Base-by-base conservation (phyloP, 495 filamentous ascomycete genomes). In the Daldinia childiae region DNA sequence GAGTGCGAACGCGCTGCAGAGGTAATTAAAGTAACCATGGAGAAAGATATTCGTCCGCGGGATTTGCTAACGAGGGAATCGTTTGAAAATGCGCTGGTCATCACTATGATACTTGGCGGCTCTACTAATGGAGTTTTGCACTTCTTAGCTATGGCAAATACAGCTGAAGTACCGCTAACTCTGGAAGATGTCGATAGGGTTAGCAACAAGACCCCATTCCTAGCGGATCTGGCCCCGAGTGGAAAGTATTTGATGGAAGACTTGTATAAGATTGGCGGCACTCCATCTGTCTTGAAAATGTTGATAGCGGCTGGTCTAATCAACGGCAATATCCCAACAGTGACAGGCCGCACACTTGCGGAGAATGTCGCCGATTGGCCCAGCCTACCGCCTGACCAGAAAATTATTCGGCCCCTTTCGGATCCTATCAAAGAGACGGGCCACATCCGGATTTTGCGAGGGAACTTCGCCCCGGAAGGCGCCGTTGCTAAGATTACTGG, bases 401-500 rank as follows among this genome's bases (percentile, higher is more conserved):
- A 87, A 52, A 92, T 99, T 76, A 95, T 99, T 78, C 90, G 93
- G 1, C 89, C 91, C 0, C 80, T 98, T 11, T 80, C 84, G 54
- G 88, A 94, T 76, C 95, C 95, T 17, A 97, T 98, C 83, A 98
- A 97, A 79, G 54, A 82, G 1, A 92, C 90, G 9, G 95, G 95
- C 43, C 95, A 99, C 78, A 83, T 99, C 54, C 93, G 95, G 75
- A 92, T 99, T 55, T 86, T 99, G 9, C 87, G 87, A 55, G 95
- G 95, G 39, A 98, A 98, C 80, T 87, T 99, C 39, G 92, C 95
- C 2, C 95, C 95, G 0, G 91, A 91, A 36, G 95, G 95, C 36
- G 91, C 95, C 8, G 95, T 99, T 3, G 95, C 95, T 66, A 99
- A 99, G 83, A 99, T 99, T 78, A 99, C 95, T 0, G 95, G 95